Base-by-base conservation (phyloP, 2,329 filamentous ascomycete species). In the Sarocladiaceae sp. region DNA sequence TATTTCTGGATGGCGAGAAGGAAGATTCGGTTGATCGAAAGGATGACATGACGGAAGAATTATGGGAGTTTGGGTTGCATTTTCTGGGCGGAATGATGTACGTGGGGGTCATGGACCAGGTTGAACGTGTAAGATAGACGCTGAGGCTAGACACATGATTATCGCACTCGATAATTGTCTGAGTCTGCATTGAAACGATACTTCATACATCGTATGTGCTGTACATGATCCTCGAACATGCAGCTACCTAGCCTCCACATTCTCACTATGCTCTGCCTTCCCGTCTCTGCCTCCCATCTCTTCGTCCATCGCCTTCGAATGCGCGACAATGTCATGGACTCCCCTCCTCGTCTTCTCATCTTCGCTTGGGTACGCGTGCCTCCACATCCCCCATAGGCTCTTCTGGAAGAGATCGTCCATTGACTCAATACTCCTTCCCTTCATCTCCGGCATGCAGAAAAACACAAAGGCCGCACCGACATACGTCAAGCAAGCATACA, bases 391-490 rank as follows among this genome's bases (percentile, higher is more conserved):
- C 61, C 62, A 68, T 19, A 35, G 18, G 33, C 33, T 35, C 16
- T 19, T 15, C 33, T 35, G 33, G 47, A 75, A 75, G 15, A 75
- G 58, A 9, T 63, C 61, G 46, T 75, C 71, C 61, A 73, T 72
- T 19, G 63, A 67, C 50, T 76, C 72, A 13, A 75, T 63, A 12
- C 64, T 65, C 18, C 71, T 58, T 43, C 70, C 70, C 51, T 73
- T 74, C 13, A 71, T 70, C 55, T 75, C 70, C 1, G 72, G 70
- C 21, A 74, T 56, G 44, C 68, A 67, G 56, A 73, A 69, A 53
- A 61, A 73, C 6, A 69, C 60, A 45, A 67, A 72, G 44, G 67
- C 53, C 15, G 41, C 33, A 16, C 44, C 44, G 21, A 43, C 13
- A 21, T 34, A 42, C 13, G 39, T 46, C 16, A 40, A 12, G 45